Evolutionary conservation across 2,329 filamentous ascomycete genomes (phyloP).

Genomic region (Ascochyta clinopodiicola): DNA sequence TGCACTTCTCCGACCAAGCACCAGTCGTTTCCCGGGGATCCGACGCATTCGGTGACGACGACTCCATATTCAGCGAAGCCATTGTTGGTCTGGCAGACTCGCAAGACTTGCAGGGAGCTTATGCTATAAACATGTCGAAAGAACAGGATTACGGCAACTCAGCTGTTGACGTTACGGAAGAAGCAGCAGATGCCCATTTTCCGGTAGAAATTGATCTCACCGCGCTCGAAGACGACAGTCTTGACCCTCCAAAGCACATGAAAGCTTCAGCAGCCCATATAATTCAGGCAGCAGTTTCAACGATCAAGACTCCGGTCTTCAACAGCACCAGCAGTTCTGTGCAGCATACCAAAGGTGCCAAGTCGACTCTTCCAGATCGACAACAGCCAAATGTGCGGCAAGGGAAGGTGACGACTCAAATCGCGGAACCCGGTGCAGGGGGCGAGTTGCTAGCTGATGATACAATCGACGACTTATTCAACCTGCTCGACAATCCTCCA

Average conservation of each 20-base stretch:
- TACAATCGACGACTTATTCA: background rate
- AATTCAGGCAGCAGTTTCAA: no score
- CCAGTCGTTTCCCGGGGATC: slow-evolving; percentile 14
- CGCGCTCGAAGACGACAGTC: background rate
- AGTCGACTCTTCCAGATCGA: background rate
- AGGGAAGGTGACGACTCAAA: background rate
- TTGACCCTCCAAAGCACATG: background rate
- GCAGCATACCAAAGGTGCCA: background rate
- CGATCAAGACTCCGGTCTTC: background rate
- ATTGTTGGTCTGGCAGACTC: slow-evolving; percentile 44
- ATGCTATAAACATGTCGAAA: background rate
- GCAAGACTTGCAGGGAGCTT: slow-evolving; percentile 18
- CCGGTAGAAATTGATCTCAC: background rate
- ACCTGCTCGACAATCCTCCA: background rate
- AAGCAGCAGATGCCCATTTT: slow-evolving; percentile 17
- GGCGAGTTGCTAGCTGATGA: background rate
- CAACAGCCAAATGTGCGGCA: background rate
- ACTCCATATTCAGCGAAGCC: slow-evolving; percentile 40
- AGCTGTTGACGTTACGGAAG: slow-evolving; percentile 4
- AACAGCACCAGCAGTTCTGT: slow-evolving; percentile 2
- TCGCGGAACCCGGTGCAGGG: no score
- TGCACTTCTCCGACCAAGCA: background rate
- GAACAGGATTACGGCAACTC: background rate
- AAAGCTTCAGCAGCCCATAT: background rate
- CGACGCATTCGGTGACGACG: slow-evolving; percentile 38